phyloP scores from a whole-genome alignment of 2,329 filamentous ascomycete species.

The Pleomassaria siparia region DNA sequence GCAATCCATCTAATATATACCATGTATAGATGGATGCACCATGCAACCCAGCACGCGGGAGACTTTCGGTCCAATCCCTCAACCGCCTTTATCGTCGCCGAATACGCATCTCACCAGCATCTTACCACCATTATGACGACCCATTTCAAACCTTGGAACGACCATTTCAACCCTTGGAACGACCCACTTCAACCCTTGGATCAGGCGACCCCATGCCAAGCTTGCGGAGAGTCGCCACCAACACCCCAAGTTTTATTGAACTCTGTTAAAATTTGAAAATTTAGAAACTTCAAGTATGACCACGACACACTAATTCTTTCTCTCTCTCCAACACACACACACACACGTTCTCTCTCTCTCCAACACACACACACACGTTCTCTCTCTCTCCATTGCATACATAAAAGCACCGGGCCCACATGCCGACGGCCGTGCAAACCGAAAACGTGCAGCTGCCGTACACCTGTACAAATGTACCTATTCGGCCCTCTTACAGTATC shows the following conservation, averaged over 20 bases:
- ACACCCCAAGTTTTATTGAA: conserved; percentile 11
- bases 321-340: too few relatives aligned
- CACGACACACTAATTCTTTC: too few relatives aligned
- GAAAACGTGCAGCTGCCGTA: conserved; percentile 12
- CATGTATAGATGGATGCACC: too few relatives aligned
- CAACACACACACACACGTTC: conserved; percentile 3
- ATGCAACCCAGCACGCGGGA: too few relatives aligned
- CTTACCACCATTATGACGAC: too few relatives aligned
- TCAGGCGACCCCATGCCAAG: conserved; percentile 14
- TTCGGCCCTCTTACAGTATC: conserved; percentile 7
- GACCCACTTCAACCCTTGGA: too few relatives aligned
- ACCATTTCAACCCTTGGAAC: too few relatives aligned
- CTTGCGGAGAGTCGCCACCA: conserved; percentile 19
- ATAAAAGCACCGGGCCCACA: conserved; percentile 10
- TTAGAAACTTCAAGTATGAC: too few relatives aligned
- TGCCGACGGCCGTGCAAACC: conserved; percentile 13
- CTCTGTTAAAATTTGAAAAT: too few relatives aligned
- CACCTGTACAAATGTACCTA: background rate
- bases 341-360: conserved; percentile 7
- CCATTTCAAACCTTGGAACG: too few relatives aligned
- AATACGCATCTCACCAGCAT: conserved; percentile 3
- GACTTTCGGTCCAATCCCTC: background rate
- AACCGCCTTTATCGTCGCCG: conserved; percentile 10
- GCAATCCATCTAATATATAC: conserved; percentile 13
- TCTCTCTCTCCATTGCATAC: conserved; percentile 3